phyloP scores from a whole-genome alignment of 2,329 filamentous ascomycete genomes.

The Microthyrium microscopicum region DNA sequence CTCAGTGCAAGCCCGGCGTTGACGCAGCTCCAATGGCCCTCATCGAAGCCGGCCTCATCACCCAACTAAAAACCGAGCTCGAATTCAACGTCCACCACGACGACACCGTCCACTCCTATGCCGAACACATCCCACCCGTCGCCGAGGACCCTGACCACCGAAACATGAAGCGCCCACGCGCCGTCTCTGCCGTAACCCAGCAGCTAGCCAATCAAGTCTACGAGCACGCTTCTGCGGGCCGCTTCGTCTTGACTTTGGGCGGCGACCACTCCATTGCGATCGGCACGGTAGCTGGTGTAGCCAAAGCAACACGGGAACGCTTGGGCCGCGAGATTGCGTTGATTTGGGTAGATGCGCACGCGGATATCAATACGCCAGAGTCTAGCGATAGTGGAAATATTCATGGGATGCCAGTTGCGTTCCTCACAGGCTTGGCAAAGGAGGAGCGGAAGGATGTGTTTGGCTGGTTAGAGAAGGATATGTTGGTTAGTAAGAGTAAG shows the following conservation, averaged over 20 bases:
- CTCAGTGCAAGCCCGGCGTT: slow-evolving; percentile 73
- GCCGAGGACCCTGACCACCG: slow-evolving; percentile 60
- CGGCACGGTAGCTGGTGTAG: slow-evolving; percentile 75
- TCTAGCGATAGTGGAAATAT: slow-evolving; percentile 80
- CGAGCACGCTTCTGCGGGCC: slow-evolving; percentile 63
- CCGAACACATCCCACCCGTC: slow-evolving; percentile 57
- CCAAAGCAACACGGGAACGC: slow-evolving; percentile 71
- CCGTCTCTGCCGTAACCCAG: slow-evolving; percentile 71
- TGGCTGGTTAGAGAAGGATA: slow-evolving; percentile 69
- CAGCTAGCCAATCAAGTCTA: slow-evolving; percentile 74
- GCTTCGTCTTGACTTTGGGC: slow-evolving; percentile 81
- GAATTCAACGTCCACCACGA: slow-evolving; percentile 81
- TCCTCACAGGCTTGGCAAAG: slow-evolving; percentile 68
- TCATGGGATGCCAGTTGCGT: slow-evolving; percentile 94
- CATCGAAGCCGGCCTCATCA: slow-evolving; percentile 72
- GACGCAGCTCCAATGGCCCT: slow-evolving; percentile 81
- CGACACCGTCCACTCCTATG: slow-evolving; percentile 64
- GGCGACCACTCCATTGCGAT: slow-evolving; percentile 96
- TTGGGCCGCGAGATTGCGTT: slow-evolving; percentile 73
- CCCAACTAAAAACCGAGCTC: slow-evolving; percentile 68
- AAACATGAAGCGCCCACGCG: slow-evolving; percentile 83
- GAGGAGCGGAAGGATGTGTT: slow-evolving; percentile 67
- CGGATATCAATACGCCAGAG: slow-evolving; percentile 95
- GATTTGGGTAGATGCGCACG: slow-evolving; percentile 97
- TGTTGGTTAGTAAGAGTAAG: slow-evolving; percentile 58